Conservation (phyloP, 2,329 filamentous ascomycete genomes). For the Apiospora saccharicola region DNA sequence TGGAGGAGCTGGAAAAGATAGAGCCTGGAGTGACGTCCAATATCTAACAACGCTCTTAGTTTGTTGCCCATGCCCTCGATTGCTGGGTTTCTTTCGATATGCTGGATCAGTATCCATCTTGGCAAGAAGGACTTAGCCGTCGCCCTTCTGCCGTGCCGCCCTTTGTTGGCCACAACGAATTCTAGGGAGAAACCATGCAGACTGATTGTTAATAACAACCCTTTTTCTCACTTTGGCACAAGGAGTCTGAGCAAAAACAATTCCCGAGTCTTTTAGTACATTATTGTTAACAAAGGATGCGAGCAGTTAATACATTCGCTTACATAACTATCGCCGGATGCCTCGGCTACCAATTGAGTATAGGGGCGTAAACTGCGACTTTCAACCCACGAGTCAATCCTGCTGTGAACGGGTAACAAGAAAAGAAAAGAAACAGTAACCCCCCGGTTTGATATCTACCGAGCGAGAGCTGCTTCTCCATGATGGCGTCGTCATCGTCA, state of each 20-base stretch:
- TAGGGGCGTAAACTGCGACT: background rate
- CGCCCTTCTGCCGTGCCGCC: background rate
- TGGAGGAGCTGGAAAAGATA: constrained; percentile 50
- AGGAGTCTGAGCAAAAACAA: background rate
- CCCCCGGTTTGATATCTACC: background rate
- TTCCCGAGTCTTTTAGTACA: background rate
- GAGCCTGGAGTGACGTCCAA: constrained; percentile 48
- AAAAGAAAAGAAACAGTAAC: background rate
- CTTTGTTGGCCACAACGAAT: background rate
- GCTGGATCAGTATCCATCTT: background rate
- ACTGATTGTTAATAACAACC: background rate
- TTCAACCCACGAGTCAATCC: background rate
- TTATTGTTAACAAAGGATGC: background rate
- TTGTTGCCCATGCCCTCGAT: background rate
- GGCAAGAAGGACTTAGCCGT: background rate
- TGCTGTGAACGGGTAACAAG: background rate
- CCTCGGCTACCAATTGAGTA: background rate
- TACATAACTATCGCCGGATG: background rate
- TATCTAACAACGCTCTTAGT: constrained; percentile 34
- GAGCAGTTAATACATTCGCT: background rate
- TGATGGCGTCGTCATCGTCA: background rate
- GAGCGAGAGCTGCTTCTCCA: background rate
- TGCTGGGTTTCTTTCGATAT: background rate
- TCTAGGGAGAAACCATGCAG: too few species aligned
- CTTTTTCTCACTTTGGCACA: background rate